These are phyloP conservation scores for Podila verticillata DNA, from an alignment of 192 early-diverging fungal genomes.

Conservation along the genomic window DNA sequence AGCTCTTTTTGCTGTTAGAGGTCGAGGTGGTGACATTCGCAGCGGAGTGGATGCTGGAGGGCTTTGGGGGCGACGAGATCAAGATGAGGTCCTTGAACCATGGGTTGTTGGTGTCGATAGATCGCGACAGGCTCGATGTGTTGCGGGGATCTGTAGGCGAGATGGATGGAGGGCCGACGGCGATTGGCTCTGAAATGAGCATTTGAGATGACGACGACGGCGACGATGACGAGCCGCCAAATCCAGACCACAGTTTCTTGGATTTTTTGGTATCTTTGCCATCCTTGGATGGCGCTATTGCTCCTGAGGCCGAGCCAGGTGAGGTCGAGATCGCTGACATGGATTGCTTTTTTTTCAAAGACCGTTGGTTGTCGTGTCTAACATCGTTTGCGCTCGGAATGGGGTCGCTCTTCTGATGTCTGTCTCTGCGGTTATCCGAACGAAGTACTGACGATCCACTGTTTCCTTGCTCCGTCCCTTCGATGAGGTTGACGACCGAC, in stretches of 20 bases:
- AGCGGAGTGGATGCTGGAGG: not conserved
- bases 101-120: not conserved
- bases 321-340: not conserved
- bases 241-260: not conserved
- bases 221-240: not conserved
- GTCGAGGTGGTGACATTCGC: not conserved
- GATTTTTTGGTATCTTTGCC: not conserved
- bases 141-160: not conserved
- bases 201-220: not conserved
- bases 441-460: not conserved
- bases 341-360: not conserved
- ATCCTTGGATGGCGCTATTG: not conserved
- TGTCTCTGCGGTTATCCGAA: not conserved
- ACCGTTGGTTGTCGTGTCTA: not conserved
- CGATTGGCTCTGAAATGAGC: too few relatives aligned
- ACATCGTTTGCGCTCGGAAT: not conserved
- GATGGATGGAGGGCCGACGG: not conserved
- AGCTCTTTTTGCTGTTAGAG: not conserved
- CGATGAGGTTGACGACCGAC: too few relatives aligned
- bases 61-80: conserved; percentile 10
- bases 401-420: not conserved
- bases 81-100: conserved; percentile 16
- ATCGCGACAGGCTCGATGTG: not conserved
- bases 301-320: not conserved
- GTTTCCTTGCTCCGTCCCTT: too few relatives aligned